Conservation (phyloP, 2,329 filamentous ascomycete genomes). For the Bipolaris sorokiniana region DNA sequence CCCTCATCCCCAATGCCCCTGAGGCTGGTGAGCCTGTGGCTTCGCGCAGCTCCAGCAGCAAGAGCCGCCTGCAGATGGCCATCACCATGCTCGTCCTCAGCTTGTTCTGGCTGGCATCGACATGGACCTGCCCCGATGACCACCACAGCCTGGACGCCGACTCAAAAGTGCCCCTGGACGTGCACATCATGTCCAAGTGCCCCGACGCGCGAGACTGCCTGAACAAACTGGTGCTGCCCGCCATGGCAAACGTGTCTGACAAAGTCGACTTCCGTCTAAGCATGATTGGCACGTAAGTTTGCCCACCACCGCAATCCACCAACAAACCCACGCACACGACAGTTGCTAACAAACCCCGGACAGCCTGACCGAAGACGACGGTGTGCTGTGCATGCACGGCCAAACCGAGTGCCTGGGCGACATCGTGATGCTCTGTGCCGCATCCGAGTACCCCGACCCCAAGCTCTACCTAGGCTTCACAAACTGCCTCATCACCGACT, state of each 20-base stretch:
- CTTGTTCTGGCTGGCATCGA: conserved; percentile 41
- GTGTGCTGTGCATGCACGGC: conserved; percentile 87
- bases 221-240: conserved; percentile 77
- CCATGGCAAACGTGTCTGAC: conserved; percentile 79
- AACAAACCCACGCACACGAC: neutral
- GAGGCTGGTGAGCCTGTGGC: conserved; percentile 24
- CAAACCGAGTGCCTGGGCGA: conserved; percentile 91
- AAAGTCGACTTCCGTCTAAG: conserved; percentile 92
- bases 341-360: neutral
- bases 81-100: conserved; percentile 36
- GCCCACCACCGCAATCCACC: neutral
- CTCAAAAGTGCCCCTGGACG: conserved; percentile 76
- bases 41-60: conserved; percentile 9
- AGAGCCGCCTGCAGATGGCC: conserved; percentile 33
- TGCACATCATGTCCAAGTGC: conserved; percentile 94
- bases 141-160: conserved; percentile 23
- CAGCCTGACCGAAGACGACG: conserved; percentile 74
- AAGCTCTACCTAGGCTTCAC: conserved; percentile 92
- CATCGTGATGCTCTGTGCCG: conserved; percentile 91
- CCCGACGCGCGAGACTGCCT: conserved; percentile 88
- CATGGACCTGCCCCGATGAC: conserved; percentile 36
- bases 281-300: conserved; percentile 78
- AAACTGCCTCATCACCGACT: conserved; percentile 84
- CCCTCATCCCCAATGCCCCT: conserved; percentile 36
- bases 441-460: conserved; percentile 79